Conservation (phyloP, 1,284 basidiomycete species). For the Marasmius tenuissimus region DNA sequence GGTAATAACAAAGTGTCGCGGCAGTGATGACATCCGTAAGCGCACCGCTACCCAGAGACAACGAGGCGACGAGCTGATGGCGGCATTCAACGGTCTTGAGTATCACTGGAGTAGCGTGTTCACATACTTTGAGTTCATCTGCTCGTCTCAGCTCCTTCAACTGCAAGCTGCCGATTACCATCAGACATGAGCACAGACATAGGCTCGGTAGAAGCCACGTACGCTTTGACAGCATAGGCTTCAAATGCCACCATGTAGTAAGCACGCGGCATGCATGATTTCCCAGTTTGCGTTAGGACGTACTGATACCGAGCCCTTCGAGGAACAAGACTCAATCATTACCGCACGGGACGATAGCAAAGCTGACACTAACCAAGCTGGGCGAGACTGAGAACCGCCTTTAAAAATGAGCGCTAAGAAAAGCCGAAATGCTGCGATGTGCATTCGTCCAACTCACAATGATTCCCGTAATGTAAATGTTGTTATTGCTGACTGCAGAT, state of each 20-base stretch:
- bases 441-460: slow-evolving; percentile 4
- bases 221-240: slow-evolving; percentile 4
- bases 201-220: background rate
- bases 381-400: background rate
- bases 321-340: background rate
- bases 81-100: background rate
- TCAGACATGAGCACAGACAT: background rate
- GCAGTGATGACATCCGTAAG: slow-evolving; percentile 13
- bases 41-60: slow-evolving; percentile 11
- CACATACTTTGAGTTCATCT: slow-evolving; percentile 8
- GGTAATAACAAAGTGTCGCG: slow-evolving; percentile 8
- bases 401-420: background rate
- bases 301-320: background rate
- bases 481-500: slow-evolving; percentile 11
- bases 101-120: background rate
- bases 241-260: background rate
- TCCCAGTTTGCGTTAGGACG: too few relatives aligned
- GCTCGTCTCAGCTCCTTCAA: slow-evolving; percentile 3
- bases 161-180: slow-evolving; percentile 1
- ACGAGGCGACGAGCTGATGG: slow-evolving; percentile 8
- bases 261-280: background rate
- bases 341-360: background rate
- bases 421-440: background rate
- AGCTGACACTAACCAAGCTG: slow-evolving; percentile 10
- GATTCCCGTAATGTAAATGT: slow-evolving; percentile 8